Conservation (phyloP, 495 filamentous ascomycete genomes). For the Neurospora sp. region DNA sequence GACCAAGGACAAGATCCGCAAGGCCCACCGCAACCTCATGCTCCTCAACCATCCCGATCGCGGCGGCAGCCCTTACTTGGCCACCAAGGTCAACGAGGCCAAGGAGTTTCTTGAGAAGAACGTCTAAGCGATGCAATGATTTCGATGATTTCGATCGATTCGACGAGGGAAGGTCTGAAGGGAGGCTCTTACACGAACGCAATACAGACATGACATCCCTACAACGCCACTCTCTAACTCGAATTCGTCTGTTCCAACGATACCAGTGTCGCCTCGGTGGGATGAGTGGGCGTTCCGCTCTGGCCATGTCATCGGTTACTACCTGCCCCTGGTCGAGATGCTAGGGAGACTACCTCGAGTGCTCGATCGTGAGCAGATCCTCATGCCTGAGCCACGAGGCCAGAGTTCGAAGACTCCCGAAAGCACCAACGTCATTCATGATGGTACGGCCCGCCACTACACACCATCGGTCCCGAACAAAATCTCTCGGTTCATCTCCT, state of each 20-base stretch:
- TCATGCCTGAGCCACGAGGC: background rate
- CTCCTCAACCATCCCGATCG: constrained; percentile 96
- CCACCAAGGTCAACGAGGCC: constrained; percentile 95
- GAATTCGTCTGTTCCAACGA: background rate
- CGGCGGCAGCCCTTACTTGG: constrained; percentile 90
- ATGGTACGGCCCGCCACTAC: background rate
- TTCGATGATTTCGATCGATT: background rate
- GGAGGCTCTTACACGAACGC: background rate
- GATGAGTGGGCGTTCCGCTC: background rate
- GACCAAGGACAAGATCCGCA: constrained; percentile 86
- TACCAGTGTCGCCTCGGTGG: background rate
- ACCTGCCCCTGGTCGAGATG: no score
- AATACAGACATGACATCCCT: background rate
- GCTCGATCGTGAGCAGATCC: no score
- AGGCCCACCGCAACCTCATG: constrained; percentile 95
- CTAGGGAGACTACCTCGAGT: no score
- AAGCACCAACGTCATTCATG: background rate
- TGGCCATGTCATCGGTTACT: no score
- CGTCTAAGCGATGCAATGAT: background rate
- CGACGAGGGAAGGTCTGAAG: background rate
- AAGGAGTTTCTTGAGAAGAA: constrained; percentile 91
- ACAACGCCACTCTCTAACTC: background rate
- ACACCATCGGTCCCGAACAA: background rate
- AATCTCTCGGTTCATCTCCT: background rate
- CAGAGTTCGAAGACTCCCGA: background rate